Conservation (phyloP, 371 early-diverging fungal genomes). For the Zopfochytrium polystomum region DNA sequence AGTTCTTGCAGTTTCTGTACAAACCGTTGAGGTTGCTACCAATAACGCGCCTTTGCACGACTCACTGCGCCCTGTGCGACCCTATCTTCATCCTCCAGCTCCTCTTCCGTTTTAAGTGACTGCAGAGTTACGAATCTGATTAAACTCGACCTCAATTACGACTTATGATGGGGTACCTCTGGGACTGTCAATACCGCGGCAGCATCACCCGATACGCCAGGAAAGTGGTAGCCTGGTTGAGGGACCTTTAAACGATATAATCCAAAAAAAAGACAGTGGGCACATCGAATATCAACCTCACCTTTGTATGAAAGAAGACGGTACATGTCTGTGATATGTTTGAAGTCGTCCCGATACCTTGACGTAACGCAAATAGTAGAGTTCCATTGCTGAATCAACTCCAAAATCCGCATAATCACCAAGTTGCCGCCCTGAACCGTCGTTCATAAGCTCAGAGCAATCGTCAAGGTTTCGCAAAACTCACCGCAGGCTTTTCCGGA, state of each 20-base stretch:
- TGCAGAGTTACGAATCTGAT: conserved; percentile 7
- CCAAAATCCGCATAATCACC: conserved; percentile 79
- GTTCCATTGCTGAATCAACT: conserved; percentile 91
- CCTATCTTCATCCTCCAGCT: conserved; percentile 90
- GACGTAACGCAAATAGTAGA: conserved; percentile 75
- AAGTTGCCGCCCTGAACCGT: conserved; percentile 43
- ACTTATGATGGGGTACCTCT: conserved; percentile 18
- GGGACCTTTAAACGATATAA: background rate
- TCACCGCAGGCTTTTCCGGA: conserved; percentile 75
- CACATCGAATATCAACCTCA: conserved; percentile 5
- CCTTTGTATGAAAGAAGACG: conserved; percentile 74
- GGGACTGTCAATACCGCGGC: conserved; percentile 33
- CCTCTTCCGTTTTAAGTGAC: conserved; percentile 73
- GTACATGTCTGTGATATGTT: conserved; percentile 89
- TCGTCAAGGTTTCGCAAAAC: conserved; percentile 18
- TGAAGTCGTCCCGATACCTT: conserved; percentile 83
- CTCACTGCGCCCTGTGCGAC: conserved; percentile 81
- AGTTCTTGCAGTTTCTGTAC: conserved; percentile 91
- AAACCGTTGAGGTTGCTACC: background rate
- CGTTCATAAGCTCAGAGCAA: conserved; percentile 1
- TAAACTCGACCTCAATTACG: background rate
- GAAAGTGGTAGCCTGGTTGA: conserved; percentile 79
- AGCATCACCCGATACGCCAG: conserved; percentile 56
- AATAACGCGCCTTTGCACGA: background rate
- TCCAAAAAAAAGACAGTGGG: background rate